Evolutionary conservation across 2,329 filamentous ascomycete genomes (phyloP), one percentile per base, ranked within the genome.

Genomic region (Stemphylium beticola): DNA sequence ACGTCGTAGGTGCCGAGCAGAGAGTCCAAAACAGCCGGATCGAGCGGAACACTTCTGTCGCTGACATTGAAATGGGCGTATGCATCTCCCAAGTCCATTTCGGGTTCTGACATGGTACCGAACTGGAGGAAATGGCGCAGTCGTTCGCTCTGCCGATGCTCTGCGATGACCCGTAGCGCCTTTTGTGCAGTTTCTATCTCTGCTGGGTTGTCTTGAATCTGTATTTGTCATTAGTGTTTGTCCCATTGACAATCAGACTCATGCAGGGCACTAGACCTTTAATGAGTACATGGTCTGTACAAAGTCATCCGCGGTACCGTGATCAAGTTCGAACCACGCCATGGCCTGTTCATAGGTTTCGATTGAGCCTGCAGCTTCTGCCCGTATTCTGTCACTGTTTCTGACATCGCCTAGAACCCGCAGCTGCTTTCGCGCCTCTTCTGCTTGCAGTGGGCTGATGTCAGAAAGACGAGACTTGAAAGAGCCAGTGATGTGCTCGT

Each of bases 301-400:
- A 58, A 83, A 84, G 42, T 87, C 83, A 64, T 88, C 85, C 2
- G 78, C 64, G 9, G 79, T 82, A 10, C 74, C 56, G 17, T 64
- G 64, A 5, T 68, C 73, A 10, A 85, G 81, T 7, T 81, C 83
- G 11, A 90, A 77, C 75, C 83, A 90, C 11, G 82, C 76, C 29
- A 88, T 77, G 1, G 88, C 88, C 67, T 89, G 85, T 40, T 85
- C 81, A 50, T 84, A 82, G n/a, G 82, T 86, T 57, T 87, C 81
- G 24, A 88, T 78, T 12, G 78, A 80, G 65, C 84, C 82, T 62
- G 83, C 80, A 4, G 87, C 85, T 39, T 83, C 82, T 42, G 81
- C 79, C 58, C 82, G 78, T 47, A 91, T 84, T 37, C 76, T 77
- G 38, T 83, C 77, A 67, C 87, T 90, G 18, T 77, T 73, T 44